These are phyloP conservation scores for Capsella rubella DNA, from an alignment of 441 rosid genomes.

Conservation along the genomic window DNA sequence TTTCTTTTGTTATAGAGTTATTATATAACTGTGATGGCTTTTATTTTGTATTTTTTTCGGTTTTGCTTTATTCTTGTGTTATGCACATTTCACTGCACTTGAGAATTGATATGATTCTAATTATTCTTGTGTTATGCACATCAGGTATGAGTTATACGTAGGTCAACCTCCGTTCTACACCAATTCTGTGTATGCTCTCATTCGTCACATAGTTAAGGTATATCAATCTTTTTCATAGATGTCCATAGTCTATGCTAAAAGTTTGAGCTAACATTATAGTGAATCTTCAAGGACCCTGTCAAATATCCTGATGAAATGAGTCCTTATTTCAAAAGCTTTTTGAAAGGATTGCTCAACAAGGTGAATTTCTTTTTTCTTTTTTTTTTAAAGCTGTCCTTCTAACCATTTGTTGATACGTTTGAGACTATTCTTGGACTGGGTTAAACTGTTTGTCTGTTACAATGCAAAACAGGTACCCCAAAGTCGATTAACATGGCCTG, in stretches of 20 bases:
- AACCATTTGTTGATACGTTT: constrained; percentile 20
- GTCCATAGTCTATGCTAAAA: constrained; percentile 30
- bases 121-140: constrained; percentile 16
- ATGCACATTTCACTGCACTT: constrained; percentile 31
- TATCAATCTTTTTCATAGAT: constrained; percentile 22
- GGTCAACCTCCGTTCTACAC: constrained; percentile 99
- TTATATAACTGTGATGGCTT: constrained; percentile 17
- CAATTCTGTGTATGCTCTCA: constrained; percentile 97
- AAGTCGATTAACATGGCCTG: constrained; percentile 93
- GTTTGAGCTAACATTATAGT: constrained; percentile 49
- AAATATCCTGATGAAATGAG: constrained; percentile 97
- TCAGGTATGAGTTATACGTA: constrained; percentile 95
- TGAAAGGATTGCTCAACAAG: constrained; percentile 96
- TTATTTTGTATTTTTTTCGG: constrained; percentile 14
- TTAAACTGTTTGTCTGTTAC: constrained; percentile 32
- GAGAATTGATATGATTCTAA: constrained; percentile 15
- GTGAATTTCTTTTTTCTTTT: constrained; percentile 44
- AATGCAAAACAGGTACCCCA: constrained; percentile 79
- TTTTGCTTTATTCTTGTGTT: constrained; percentile 21
- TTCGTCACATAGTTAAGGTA: constrained; percentile 98
- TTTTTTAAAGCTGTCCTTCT: not conserved
- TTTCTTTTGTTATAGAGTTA: constrained; percentile 16
- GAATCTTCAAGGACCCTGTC: constrained; percentile 84
- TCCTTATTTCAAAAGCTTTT: constrained; percentile 81
- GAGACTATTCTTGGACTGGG: constrained; percentile 18